These are phyloP conservation scores for Stygiomarasmius scandens DNA, from an alignment of 1,284 basidiomycete species.

Conservation along the genomic window DNA sequence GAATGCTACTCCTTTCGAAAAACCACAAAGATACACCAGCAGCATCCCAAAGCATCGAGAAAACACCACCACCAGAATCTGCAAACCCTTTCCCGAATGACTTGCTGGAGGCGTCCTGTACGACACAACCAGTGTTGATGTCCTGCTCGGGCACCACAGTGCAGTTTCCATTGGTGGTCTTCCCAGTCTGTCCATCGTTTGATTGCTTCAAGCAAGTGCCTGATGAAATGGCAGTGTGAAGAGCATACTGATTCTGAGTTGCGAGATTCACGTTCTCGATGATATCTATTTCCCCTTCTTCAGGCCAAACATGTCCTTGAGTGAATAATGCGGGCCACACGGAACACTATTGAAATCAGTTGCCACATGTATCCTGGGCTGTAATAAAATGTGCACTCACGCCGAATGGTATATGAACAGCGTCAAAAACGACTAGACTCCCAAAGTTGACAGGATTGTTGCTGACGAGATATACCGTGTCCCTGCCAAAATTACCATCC, in stretches of 20 bases:
- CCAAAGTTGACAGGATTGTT: constrained; percentile 10
- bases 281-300: constrained; percentile 60
- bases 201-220: constrained; percentile 12
- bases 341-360: constrained; percentile 18
- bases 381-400: too few species aligned
- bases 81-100: constrained; percentile 19
- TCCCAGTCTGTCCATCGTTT: constrained; percentile 17
- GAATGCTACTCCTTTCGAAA: constrained; percentile 54
- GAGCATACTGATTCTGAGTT: constrained; percentile 9
- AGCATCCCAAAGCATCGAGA: constrained; percentile 52
- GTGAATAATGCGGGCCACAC: constrained; percentile 27
- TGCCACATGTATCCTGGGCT: too few species aligned
- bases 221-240: constrained; percentile 6
- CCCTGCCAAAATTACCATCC: constrained; percentile 15
- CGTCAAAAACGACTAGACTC: constrained; percentile 11
- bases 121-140: constrained; percentile 10
- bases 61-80: constrained; percentile 18
- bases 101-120: neutral
- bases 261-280: constrained; percentile 54
- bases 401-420: constrained; percentile 10
- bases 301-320: constrained; percentile 54
- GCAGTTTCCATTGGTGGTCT: constrained; percentile 16
- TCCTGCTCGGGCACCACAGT: constrained; percentile 13
- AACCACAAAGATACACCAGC: constrained; percentile 59
- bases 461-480: constrained; percentile 17